Evolutionary conservation across 495 filamentous ascomycete genomes (phyloP).

Genomic region (Hypoxylon subgilvum): DNA sequence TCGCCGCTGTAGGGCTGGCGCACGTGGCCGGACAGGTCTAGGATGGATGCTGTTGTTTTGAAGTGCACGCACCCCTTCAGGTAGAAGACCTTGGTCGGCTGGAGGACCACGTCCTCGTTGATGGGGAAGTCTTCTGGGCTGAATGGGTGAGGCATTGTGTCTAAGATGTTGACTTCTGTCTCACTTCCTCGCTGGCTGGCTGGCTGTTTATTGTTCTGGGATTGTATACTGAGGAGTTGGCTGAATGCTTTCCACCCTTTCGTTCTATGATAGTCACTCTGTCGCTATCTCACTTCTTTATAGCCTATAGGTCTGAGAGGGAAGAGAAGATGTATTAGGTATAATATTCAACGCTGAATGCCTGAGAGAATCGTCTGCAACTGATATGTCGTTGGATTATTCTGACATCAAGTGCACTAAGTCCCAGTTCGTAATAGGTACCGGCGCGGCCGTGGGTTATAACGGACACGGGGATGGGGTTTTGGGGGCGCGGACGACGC

Average conservation of each 20-base stretch:
- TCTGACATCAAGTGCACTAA: not conserved
- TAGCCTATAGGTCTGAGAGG: too few relatives aligned
- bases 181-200: too few relatives aligned
- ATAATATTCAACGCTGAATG: too few relatives aligned
- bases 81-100: conserved; percentile 32
- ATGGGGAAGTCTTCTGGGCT: conserved; percentile 43
- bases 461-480: conserved; percentile 23
- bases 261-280: too few relatives aligned
- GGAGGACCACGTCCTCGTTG: conserved; percentile 31
- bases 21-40: conserved; percentile 24
- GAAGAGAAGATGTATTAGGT: too few relatives aligned
- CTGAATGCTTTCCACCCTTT: too few relatives aligned
- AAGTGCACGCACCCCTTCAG: conserved; percentile 41
- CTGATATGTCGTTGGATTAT: not conserved
- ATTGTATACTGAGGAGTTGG: not conserved
- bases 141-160: conserved; percentile 40
- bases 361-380: not conserved
- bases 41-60: conserved; percentile 36
- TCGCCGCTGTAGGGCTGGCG: conserved; percentile 27
- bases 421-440: not conserved
- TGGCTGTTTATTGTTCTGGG: too few relatives aligned
- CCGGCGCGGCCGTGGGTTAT: conserved; percentile 21
- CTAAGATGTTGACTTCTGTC: not conserved
- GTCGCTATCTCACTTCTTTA: too few relatives aligned
- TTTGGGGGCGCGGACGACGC: conserved; percentile 10